A percentile compares a stretch with the other conserved stretches of the same genome.
Conservation (phyloP, 1,139 yeast genomes). For the Candida freyschussii region DNA sequence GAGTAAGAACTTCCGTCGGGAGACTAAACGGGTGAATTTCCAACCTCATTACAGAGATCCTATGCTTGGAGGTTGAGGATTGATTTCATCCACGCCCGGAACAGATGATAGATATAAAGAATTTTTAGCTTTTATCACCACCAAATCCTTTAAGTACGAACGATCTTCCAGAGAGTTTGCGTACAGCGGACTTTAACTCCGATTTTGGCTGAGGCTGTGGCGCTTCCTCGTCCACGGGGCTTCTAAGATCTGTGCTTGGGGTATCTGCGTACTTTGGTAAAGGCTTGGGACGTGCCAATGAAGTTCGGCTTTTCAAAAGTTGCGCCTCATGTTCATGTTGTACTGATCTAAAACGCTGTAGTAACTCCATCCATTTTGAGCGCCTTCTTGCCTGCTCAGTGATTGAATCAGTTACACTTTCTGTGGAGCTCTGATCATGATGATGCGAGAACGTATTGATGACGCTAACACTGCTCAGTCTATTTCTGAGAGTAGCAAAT, state of each 20-base stretch:
- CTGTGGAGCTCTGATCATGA: slow-evolving; percentile 1
- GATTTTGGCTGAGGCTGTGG: slow-evolving; percentile 10
- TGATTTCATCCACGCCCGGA: background rate
- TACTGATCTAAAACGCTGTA: slow-evolving; percentile 55
- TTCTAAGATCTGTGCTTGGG: slow-evolving; percentile 14
- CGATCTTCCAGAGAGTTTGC: slow-evolving; percentile 27
- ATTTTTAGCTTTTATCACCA: slow-evolving; percentile 11
- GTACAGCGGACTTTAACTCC: slow-evolving; percentile 21
- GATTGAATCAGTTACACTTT: slow-evolving; percentile 12
- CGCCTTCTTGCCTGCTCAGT: slow-evolving; percentile 12
- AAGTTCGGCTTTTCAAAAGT: slow-evolving; percentile 11
- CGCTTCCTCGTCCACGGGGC: slow-evolving; percentile 15
- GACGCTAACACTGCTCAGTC: slow-evolving; percentile 45
- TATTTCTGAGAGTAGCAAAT: slow-evolving; percentile 69
- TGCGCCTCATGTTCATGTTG: slow-evolving; percentile 50
- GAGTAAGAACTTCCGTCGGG: slow-evolving; percentile 46
- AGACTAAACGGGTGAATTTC: slow-evolving; percentile 48
- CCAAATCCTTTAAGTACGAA: slow-evolving; percentile 27
- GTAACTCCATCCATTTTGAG: slow-evolving; percentile 46
- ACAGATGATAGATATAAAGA: background rate
- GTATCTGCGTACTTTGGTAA: slow-evolving; percentile 23
- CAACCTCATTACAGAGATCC: slow-evolving; percentile 66
- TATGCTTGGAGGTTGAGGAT: slow-evolving; percentile 32
- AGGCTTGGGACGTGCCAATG: slow-evolving; percentile 8
- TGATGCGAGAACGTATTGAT: slow-evolving; percentile 16